These are phyloP conservation scores for Globisporangium nodosum DNA, from an alignment of 352 stramenopile genomes.

Conservation along the genomic window DNA sequence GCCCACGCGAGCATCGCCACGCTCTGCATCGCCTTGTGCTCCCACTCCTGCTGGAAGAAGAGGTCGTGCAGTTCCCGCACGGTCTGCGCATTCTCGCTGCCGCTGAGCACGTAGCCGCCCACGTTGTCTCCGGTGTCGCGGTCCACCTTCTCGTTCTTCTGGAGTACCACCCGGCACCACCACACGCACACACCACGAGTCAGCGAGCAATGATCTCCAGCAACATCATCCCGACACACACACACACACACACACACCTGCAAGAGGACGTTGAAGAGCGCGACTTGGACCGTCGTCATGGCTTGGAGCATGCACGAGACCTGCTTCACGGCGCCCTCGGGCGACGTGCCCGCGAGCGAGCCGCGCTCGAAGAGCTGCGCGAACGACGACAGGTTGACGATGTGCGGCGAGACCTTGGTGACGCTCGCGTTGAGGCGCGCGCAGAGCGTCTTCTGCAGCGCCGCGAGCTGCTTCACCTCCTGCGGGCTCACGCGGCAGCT, in stretches of 20 bases:
- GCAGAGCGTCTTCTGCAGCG: constrained; percentile 53
- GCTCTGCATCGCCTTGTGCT: constrained; percentile 62
- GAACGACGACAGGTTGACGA: constrained; percentile 77
- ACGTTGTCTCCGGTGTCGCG: constrained; percentile 52
- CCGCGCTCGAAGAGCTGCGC: constrained; percentile 66
- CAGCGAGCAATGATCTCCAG: background rate
- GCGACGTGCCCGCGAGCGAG: constrained; percentile 53
- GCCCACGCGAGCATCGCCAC: constrained; percentile 76
- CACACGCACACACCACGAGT: background rate
- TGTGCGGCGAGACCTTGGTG: constrained; percentile 71
- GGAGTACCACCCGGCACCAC: background rate
- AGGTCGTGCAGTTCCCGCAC: constrained; percentile 59
- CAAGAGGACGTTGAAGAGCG: constrained; percentile 54
- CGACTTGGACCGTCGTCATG: constrained; percentile 66
- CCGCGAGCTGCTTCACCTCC: constrained; percentile 49
- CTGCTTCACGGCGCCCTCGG: constrained; percentile 63
- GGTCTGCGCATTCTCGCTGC: constrained; percentile 36
- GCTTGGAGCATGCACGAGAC: constrained; percentile 72
- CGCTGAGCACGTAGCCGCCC: constrained; percentile 29
- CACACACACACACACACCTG: constrained; percentile 13
- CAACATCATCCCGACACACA: background rate
- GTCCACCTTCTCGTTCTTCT: constrained; percentile 59
- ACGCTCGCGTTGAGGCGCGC: constrained; percentile 49
- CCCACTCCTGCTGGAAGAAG: constrained; percentile 62
- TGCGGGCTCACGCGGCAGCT: constrained; percentile 41